Evolutionary conservation across 352 stramenopile genomes (phyloP).

Genomic region (Phytophthora palmivora): DNA sequence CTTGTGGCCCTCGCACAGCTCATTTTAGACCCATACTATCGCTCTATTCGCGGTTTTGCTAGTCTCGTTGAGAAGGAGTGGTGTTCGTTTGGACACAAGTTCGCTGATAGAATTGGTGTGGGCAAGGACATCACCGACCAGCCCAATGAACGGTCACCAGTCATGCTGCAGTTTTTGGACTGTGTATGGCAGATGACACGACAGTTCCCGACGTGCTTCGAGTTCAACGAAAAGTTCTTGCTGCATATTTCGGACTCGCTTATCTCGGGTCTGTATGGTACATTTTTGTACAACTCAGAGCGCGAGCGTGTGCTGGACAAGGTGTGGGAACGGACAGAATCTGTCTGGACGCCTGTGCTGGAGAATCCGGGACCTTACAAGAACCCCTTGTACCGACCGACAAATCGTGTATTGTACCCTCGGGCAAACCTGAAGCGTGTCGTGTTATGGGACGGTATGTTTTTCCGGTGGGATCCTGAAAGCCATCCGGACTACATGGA

Average conservation of each 20-base stretch:
- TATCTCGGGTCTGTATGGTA: conserved; percentile 82
- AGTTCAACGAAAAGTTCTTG: conserved; percentile 91
- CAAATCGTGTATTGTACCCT: conserved; percentile 84
- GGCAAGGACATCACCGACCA: conserved; percentile 82
- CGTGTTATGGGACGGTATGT: conserved; percentile 88
- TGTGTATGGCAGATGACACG: conserved; percentile 90
- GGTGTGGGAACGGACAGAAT: conserved; percentile 88
- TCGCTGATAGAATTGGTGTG: conserved; percentile 83
- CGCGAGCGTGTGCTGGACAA: conserved; percentile 84
- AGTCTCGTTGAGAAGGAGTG: conserved; percentile 89
- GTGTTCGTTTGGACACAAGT: conserved; percentile 92
- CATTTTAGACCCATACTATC: conserved; percentile 89
- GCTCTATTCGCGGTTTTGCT: conserved; percentile 84
- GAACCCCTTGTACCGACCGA: conserved; percentile 81
- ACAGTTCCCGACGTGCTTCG: conserved; percentile 89
- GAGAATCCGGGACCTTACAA: conserved; percentile 70
- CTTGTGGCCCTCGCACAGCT: conserved; percentile 82
- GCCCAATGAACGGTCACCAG: conserved; percentile 83
- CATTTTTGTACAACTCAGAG: conserved; percentile 89
- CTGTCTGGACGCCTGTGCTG: conserved; percentile 83
- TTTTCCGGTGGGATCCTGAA: conserved; percentile 87
- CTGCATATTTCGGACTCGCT: conserved; percentile 82
- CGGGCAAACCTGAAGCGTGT: conserved; percentile 89
- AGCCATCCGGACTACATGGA: conserved; percentile 90
- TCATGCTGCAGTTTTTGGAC: conserved; percentile 90